Base-by-base conservation (phyloP, 2,329 filamentous ascomycete species). In the Paramyrothecium sp. region DNA sequence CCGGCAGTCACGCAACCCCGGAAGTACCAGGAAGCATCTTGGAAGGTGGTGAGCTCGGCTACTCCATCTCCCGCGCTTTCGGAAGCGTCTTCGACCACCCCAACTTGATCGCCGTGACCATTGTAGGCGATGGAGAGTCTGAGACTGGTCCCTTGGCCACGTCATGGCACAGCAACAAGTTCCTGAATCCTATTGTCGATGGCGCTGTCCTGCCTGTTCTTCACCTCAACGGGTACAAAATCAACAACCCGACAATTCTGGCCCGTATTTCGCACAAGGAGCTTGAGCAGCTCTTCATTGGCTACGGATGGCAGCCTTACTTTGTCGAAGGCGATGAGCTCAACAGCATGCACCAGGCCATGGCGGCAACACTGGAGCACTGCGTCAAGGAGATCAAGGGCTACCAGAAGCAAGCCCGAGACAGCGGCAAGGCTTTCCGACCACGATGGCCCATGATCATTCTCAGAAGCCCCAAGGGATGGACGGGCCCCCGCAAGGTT, bases 171-270 rank as follows among this genome's bases (percentile, higher is more conserved):
- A 89, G 87, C 73, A 92, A 83, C 68, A 93, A 93, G 71, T 92
- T 92, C 74, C 80, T 93, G 61, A 92, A 92, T 68, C 90, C 90
- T 4, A 88, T 90, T 63, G 88, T 83, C 0, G 89, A 92, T 65
- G 90, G 90, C 30, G 90, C 89, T 41, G 90, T 93, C 8, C 79
- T 93, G 2, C 90, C 90, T 0, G 86, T 93, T 7, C 80, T 93
- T 12, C 89, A 93, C 71, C 79, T 93, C 34, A 93, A 93, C 65
- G 90, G 90, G 51, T 93, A 92, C 81, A 93, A 93, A 79, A 92
- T 92, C 78, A 90, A 91, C 78, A 91, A 91, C 72, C 89, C 89
- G 10, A 92, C 87, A 5, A 69, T 93, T 0, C 81, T 92, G 17
- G 86, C 89, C 16, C 85, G 90, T 62, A 88, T 93, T 67, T 84